phyloP scores from a whole-genome alignment of 768 basidiomycete genomes.

The Fomitopsis serialis region DNA sequence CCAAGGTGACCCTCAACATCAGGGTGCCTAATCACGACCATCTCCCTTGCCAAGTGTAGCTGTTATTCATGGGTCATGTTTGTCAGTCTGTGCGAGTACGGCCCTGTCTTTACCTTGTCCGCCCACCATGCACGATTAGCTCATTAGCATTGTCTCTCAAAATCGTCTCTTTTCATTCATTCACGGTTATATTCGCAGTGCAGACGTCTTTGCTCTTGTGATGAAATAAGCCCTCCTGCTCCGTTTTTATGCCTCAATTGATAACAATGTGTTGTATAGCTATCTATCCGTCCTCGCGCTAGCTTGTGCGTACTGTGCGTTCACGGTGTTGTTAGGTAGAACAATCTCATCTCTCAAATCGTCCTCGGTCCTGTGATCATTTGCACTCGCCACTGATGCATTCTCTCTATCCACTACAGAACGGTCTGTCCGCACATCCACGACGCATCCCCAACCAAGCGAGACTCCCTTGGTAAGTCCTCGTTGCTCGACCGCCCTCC shows the following conservation, averaged over 20 bases:
- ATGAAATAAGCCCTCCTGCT: conserved; percentile 2
- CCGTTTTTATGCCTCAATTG: conserved; percentile 1
- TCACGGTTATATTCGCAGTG: conserved; percentile 1
- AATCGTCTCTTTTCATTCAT: background rate
- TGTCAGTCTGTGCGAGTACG: conserved; percentile 18
- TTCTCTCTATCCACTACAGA: background rate
- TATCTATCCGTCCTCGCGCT: conserved; percentile 2
- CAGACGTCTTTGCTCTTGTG: background rate
- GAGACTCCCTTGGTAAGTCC: background rate
- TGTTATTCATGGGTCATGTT: conserved; percentile 8
- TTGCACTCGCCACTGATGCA: background rate
- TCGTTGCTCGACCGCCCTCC: background rate
- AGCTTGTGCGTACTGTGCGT: background rate
- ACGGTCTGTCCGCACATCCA: too few relatives aligned
- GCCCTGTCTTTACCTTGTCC: conserved; percentile 3
- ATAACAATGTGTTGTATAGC: conserved; percentile 4
- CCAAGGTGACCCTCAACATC: conserved; percentile 45
- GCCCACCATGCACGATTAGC: conserved; percentile 6
- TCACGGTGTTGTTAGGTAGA: background rate
- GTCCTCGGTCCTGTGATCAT: background rate
- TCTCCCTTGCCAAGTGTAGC: conserved; percentile 9
- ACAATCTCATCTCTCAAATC: background rate
- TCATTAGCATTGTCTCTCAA: conserved; percentile 3
- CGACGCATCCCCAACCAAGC: too few relatives aligned
- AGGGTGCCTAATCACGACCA: conserved; percentile 12